Base-by-base conservation (phyloP, 208 protist species). In the Trypanosoma melophagium region DNA sequence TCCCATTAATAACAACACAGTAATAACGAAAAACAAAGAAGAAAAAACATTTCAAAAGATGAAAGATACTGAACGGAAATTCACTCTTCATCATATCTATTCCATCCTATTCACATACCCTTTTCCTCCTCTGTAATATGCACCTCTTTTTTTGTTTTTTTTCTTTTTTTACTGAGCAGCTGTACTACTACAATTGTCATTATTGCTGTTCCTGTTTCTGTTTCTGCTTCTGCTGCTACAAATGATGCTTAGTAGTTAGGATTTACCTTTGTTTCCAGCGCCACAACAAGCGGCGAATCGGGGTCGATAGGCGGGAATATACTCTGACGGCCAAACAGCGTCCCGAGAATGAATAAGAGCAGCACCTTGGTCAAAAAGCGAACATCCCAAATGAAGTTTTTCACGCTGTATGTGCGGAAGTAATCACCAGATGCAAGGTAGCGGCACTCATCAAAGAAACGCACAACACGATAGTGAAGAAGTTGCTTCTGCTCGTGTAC, bases 281-380 rank as follows among this genome's bases (percentile, higher is more conserved):
- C 85, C 25, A 88, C 21, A 3, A 78, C 83, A 35, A 93, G 78
- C 0, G 86, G 90, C 61, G 83, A 91, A 57, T 87, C 79, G 0
- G 90, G 90, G 31, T 77, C 70, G 49, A 95, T 93, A 21, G 85
- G 90, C 40, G 90, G 81, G 68, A 82, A 93, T 60, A 95, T 75
- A 66, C 75, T 86, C 58, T 76, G 76, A 50, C 90, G 86, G 22
- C 84, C 87, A 38, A 81, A 59, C 40, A 93, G 68, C 19, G 87
- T 82, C 7, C 76, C 70, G 31, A 89, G 51, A 42, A 95, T 63
- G 54, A 92, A 93, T 40, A 93, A 62, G 45, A 90, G 77, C 40
- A 93, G 38, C 19, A 82, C 59, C 70, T 88, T 77, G 17, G 87
- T 93, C 28, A 84, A 41, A 45, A 83, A 92, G 62, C 90, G 90